Evolutionary conservation across 1,284 basidiomycete species (phyloP).

Genomic region (Malassezia globosa): DNA sequence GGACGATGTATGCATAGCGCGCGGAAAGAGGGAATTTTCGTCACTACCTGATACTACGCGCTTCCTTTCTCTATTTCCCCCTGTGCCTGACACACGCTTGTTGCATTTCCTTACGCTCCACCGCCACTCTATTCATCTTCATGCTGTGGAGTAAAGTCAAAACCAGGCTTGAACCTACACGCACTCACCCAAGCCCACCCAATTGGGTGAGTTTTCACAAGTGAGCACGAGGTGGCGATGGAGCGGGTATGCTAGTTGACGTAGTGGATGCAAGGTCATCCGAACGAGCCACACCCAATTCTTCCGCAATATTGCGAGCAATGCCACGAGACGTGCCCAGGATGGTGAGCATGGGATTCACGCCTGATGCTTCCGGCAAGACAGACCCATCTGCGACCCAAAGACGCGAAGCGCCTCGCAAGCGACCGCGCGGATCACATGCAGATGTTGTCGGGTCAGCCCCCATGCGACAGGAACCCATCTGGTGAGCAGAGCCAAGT

Average conservation of each 20-base stretch:
- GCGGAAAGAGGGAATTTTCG: too few relatives aligned
- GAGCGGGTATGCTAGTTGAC: too few relatives aligned
- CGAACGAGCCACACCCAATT: slow-evolving; percentile 28
- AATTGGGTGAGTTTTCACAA: too few relatives aligned
- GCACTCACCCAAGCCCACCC: too few relatives aligned
- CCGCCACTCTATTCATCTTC: too few relatives aligned
- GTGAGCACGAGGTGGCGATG: not conserved
- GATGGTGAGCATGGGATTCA: slow-evolving; percentile 51
- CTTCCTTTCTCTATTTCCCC: too few relatives aligned
- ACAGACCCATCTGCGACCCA: slow-evolving; percentile 50
- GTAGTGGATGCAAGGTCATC: not conserved
- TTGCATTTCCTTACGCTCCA: too few relatives aligned
- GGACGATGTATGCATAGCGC: too few relatives aligned
- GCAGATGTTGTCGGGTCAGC: slow-evolving; percentile 42
- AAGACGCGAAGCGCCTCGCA: slow-evolving; percentile 49
- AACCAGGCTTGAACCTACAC: too few relatives aligned
- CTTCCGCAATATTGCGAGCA: slow-evolving; percentile 38
- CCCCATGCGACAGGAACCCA: slow-evolving; percentile 50
- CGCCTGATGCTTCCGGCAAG: slow-evolving; percentile 49
- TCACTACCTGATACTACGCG: too few relatives aligned
- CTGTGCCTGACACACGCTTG: too few relatives aligned
- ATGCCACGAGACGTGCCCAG: slow-evolving; percentile 39
- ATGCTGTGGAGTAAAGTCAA: too few relatives aligned
- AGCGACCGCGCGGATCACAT: slow-evolving; percentile 48
- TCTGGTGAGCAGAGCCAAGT: slow-evolving; percentile 45